Conservation (phyloP, 2,329 filamentous ascomycete species). For the Aspergillus aculeatinus region DNA sequence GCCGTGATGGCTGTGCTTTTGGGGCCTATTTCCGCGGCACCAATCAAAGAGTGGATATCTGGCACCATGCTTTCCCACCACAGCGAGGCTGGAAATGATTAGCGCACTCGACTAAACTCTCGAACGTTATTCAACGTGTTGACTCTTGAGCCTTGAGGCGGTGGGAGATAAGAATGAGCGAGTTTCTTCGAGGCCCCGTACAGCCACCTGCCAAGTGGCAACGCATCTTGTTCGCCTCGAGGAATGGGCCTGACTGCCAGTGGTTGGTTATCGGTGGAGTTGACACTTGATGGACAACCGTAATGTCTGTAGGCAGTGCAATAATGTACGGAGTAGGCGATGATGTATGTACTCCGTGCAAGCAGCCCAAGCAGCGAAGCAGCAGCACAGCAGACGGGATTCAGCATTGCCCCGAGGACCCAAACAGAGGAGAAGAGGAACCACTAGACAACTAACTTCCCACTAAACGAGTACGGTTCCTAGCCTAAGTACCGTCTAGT, state of each 20-base stretch:
- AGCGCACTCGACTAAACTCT: neutral
- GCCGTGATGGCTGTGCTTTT: neutral
- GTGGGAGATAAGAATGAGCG: neutral
- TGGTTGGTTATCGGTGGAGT: too few species aligned
- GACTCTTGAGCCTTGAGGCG: neutral
- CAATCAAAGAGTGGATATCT: neutral
- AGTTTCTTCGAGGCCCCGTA: neutral
- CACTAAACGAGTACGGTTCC: neutral
- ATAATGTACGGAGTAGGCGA: too few species aligned
- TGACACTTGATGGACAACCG: neutral
- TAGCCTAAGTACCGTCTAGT: neutral
- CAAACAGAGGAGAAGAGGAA: neutral
- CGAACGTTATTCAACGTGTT: neutral
- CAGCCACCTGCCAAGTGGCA: neutral
- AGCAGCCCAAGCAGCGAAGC: neutral
- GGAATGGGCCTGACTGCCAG: too few species aligned
- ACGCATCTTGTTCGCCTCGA: neutral
- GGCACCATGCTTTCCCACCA: too few species aligned
- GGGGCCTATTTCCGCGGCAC: neutral
- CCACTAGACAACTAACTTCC: neutral
- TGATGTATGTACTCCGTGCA: too few species aligned
- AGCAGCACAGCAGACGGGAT: too few species aligned
- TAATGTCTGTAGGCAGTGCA: neutral
- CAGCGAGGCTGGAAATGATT: constrained; percentile 2
- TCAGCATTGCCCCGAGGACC: neutral